A percentile compares a stretch with the other conserved stretches of the same genome.
phyloP scores from a whole-genome alignment of 202 grass and related monocot species.

The Eragrostis tef region DNA sequence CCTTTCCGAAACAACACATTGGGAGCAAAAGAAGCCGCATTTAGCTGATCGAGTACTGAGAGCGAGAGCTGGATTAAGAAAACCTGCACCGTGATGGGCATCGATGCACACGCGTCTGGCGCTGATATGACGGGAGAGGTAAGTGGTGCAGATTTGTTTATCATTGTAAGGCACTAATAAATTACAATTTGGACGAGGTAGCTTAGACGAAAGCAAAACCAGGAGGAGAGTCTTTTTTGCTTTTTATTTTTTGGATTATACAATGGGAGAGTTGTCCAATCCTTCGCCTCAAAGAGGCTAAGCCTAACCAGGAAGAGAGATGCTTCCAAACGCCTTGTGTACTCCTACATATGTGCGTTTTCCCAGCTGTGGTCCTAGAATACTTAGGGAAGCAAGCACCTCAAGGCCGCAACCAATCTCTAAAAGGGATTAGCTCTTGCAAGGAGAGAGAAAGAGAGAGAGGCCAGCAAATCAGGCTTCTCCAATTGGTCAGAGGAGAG shows the following conservation, averaged over 20 bases:
- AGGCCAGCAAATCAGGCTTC: not conserved
- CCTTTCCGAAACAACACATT: not conserved
- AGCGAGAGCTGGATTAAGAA: constrained; percentile 14
- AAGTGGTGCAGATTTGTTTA: constrained; percentile 17
- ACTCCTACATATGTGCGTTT: constrained; percentile 33
- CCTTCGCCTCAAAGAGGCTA: too few species aligned
- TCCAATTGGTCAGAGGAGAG: constrained; percentile 1
- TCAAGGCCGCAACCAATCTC: constrained; percentile 20
- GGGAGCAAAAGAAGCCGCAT: not conserved
- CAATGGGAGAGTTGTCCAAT: too few species aligned
- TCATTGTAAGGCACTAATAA: not conserved
- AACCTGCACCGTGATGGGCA: constrained; percentile 20
- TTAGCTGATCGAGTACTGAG: constrained; percentile 9
- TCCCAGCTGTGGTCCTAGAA: constrained; percentile 24
- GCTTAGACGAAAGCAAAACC: constrained; percentile 34
- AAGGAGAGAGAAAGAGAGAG: not conserved
- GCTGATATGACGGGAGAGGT: constrained; percentile 16
- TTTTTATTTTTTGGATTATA: too few species aligned
- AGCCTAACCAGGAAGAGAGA: not conserved
- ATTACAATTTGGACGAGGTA: constrained; percentile 44
- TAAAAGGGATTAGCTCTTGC: not conserved
- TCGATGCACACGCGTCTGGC: constrained; percentile 27
- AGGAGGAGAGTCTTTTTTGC: not conserved
- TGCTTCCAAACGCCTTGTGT: constrained; percentile 16
- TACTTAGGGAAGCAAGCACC: constrained; percentile 44